Evolutionary conservation across 352 stramenopile species (phyloP), one percentile per base, ranked within the genome.

Genomic region (Phytophthora uliginosa): DNA sequence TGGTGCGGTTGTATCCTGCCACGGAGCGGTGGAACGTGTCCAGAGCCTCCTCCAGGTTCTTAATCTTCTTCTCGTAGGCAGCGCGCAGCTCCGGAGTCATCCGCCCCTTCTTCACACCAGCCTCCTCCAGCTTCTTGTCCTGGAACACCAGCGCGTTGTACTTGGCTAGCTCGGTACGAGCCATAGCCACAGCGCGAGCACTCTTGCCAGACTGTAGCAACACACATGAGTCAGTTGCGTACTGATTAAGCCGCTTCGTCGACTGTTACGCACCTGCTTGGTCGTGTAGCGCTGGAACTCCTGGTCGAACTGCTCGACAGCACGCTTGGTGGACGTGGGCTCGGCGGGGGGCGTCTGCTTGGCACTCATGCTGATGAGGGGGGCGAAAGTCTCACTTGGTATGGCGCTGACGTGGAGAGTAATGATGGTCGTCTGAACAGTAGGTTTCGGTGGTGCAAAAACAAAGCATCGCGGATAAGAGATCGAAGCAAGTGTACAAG

Each of bases 261-360:
- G 20, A 47, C 10, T 2, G 15, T 31, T 12, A 51, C 69, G 38
- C 47, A 94, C 88, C 59, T 95, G 86, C 64, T 94, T 94, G 71
- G 82, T 95, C 58, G 89, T 95, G 73, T 96, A 96, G 56, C 86
- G 85, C 72, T 92, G 86, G 72, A 96, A 96, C 75, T 96, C 90
- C 18, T 88, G 79, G 71, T 96, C 90, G 68, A 95, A 96, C 74
- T 95, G 87, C 42, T 95, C 86, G 22, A 84, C 82, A 1, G 85
- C 79, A 45, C 66, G 66, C 71, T 85, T 83, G 59, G 66, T 71
- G 26, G 71, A 77, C 57, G 58, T 77, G 6, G 74, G 56, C 57
- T 76, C 73, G 10, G 45, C 55, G 22, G 68, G 66, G 33, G 54
- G 36, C 58, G 58, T 66, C 64, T 63, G 28, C 26, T 63, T 60